Percentiles rank a stretch among this genome's conserved stretches.
phyloP scores from a whole-genome alignment of 2,329 filamentous ascomycete genomes.

The Fusarium sp. region DNA sequence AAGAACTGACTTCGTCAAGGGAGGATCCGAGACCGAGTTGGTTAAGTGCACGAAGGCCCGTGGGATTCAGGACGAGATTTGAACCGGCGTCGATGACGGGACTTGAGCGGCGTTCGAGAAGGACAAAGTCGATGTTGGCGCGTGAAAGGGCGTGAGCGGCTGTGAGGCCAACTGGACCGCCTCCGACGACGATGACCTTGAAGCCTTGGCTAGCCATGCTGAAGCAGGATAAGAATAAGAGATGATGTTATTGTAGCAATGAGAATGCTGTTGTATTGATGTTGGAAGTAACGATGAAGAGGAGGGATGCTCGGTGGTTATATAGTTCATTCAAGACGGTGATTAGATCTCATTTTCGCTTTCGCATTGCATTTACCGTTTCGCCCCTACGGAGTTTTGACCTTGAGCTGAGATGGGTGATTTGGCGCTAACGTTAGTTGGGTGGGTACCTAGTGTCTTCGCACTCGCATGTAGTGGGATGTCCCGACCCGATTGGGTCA shows the following conservation, averaged over 20 bases:
- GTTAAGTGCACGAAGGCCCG: conserved; percentile 47
- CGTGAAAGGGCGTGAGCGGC: conserved; percentile 44
- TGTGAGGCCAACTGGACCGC: conserved; percentile 45
- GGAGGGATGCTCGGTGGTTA: neutral
- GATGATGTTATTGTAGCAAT: neutral
- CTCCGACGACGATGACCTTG: conserved; percentile 45
- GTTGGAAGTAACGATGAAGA: too few relatives aligned
- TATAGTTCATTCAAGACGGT: neutral
- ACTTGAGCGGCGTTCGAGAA: conserved; percentile 51
- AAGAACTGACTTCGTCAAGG: conserved; percentile 39
- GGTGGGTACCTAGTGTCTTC: neutral
- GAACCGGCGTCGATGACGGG: conserved; percentile 48
- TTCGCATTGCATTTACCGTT: conserved; percentile 3
- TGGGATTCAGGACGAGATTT: conserved; percentile 49
- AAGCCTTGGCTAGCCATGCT: conserved; percentile 12
- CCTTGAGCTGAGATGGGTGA: neutral
- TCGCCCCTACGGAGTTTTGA: neutral
- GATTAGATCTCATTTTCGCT: neutral
- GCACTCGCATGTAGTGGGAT: conserved; percentile 13
- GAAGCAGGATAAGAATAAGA: neutral
- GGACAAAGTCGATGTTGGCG: conserved; percentile 53
- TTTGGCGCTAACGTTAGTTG: neutral
- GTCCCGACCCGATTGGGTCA: neutral
- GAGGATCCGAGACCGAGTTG: conserved; percentile 49
- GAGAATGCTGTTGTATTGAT: neutral